These are phyloP conservation scores for Hyaloperonospora brassicae DNA, from an alignment of 352 stramenopile species.

Conservation along the genomic window DNA sequence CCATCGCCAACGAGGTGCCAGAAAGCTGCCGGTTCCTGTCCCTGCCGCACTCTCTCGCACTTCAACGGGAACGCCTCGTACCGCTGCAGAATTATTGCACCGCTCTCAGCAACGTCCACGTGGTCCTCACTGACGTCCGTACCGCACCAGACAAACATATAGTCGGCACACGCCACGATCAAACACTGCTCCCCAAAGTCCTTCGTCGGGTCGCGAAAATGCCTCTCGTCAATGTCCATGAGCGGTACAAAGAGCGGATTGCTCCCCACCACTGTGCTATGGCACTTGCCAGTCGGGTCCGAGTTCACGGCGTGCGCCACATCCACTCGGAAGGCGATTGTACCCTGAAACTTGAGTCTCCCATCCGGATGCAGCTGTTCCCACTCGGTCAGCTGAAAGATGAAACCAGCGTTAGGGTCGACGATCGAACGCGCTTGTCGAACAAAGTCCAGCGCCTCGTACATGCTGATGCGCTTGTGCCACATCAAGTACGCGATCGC, in stretches of 20 bases:
- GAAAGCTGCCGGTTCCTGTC: slow-evolving; percentile 60
- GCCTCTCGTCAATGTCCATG: slow-evolving; percentile 34
- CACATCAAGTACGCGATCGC: slow-evolving; percentile 87
- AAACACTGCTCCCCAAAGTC: slow-evolving; percentile 56
- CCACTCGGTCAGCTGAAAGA: slow-evolving; percentile 87
- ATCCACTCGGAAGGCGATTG: slow-evolving; percentile 70
- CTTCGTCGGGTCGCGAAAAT: slow-evolving; percentile 48
- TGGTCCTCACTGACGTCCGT: slow-evolving; percentile 38
- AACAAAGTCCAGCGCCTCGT: slow-evolving; percentile 76
- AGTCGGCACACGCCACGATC: slow-evolving; percentile 62
- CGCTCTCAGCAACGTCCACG: slow-evolving; percentile 53
- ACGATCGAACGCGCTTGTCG: slow-evolving; percentile 64
- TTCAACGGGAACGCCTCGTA: slow-evolving; percentile 70
- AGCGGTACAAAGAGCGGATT: slow-evolving; percentile 57
- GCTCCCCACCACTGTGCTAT: slow-evolving; percentile 20
- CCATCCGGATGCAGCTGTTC: slow-evolving; percentile 57
- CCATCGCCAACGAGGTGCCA: slow-evolving; percentile 53
- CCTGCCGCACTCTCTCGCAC: slow-evolving; percentile 63
- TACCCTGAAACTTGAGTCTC: slow-evolving; percentile 37
- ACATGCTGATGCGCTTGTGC: slow-evolving; percentile 75
- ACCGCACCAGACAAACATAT: slow-evolving; percentile 80
- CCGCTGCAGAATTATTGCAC: slow-evolving; percentile 53
- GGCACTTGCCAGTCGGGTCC: slow-evolving; percentile 28
- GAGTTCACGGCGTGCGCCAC: slow-evolving; percentile 26
- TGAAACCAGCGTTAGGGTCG: slow-evolving; percentile 82